phyloP scores from a whole-genome alignment of 352 stramenopile genomes.

The Pythium rhizo-oryzae region DNA sequence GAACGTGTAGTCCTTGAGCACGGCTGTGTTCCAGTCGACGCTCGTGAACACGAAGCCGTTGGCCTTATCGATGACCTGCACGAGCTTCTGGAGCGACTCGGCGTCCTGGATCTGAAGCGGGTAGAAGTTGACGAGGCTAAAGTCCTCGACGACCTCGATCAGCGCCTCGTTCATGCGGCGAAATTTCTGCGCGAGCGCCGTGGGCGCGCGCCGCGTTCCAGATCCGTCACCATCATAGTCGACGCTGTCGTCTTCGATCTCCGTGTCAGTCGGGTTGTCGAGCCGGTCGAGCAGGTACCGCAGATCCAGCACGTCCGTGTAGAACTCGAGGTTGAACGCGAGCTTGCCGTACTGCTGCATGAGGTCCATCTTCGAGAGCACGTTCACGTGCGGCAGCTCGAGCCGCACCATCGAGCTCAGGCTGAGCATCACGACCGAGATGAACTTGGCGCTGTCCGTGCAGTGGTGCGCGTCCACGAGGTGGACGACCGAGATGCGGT shows the following conservation, averaged over 20 bases:
- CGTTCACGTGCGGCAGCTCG: slow-evolving; percentile 98
- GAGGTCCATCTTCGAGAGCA: slow-evolving; percentile 99
- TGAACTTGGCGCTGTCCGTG: slow-evolving; percentile 97
- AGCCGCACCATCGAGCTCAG: slow-evolving; percentile 98
- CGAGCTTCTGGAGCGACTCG: slow-evolving; percentile 59
- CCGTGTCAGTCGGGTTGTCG: slow-evolving; percentile 44
- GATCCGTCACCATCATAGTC: slow-evolving; percentile 32
- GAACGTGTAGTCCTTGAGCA: slow-evolving; percentile 75
- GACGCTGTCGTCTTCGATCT: slow-evolving; percentile 40
- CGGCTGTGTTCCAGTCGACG: slow-evolving; percentile 77
- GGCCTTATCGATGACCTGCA: slow-evolving; percentile 82
- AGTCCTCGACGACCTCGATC: slow-evolving; percentile 88
- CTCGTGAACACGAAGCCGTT: slow-evolving; percentile 84
- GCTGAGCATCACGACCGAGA: slow-evolving; percentile 96
- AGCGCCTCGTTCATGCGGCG: slow-evolving; percentile 84
- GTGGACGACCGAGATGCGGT: slow-evolving; percentile 92
- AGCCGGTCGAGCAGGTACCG: slow-evolving; percentile 81
- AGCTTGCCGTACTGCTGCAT: slow-evolving; percentile 92
- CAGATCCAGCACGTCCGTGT: slow-evolving; percentile 86
- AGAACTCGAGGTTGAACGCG: slow-evolving; percentile 90
- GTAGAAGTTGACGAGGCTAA: slow-evolving; percentile 84
- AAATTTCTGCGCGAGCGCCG: slow-evolving; percentile 53
- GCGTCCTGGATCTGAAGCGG: slow-evolving; percentile 83
- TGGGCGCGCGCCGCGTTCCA: slow-evolving; percentile 35
- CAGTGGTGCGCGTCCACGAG: slow-evolving; percentile 95